These are phyloP conservation scores for Vigna unguiculata DNA, from an alignment of 306 rosid species.

Conservation along the genomic window DNA sequence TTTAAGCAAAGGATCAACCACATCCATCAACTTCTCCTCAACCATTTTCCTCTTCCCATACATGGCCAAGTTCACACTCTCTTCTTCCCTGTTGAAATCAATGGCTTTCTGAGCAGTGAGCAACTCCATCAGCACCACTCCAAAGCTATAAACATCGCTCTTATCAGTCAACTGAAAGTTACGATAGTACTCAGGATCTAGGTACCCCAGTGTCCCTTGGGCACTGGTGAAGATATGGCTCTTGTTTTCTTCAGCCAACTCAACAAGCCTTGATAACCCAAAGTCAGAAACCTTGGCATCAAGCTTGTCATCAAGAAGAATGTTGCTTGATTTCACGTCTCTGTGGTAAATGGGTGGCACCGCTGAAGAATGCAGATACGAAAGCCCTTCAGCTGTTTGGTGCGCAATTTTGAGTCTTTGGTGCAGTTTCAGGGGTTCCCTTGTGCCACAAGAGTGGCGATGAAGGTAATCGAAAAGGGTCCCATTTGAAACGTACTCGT, in stretches of 20 bases:
- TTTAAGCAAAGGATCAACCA: slow-evolving; percentile 52
- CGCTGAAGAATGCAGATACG: slow-evolving; percentile 59
- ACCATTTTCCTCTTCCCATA: slow-evolving; percentile 52
- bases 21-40: slow-evolving; percentile 57
- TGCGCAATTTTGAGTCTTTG: slow-evolving; percentile 59
- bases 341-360: slow-evolving; percentile 65
- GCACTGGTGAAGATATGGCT: slow-evolving; percentile 59
- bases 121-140: slow-evolving; percentile 65
- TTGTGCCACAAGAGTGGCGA: background rate
- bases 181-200: slow-evolving; percentile 60
- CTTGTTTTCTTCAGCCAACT: slow-evolving; percentile 49
- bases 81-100: slow-evolving; percentile 65
- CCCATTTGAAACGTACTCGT: slow-evolving; percentile 57
- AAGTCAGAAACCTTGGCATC: slow-evolving; percentile 65
- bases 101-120: slow-evolving; percentile 58
- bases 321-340: slow-evolving; percentile 67
- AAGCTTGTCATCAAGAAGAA: slow-evolving; percentile 54
- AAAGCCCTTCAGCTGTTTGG: slow-evolving; percentile 61
- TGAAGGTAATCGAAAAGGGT: slow-evolving; percentile 66
- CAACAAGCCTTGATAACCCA: slow-evolving; percentile 64
- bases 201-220: slow-evolving; percentile 63
- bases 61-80: slow-evolving; percentile 65
- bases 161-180: slow-evolving; percentile 63
- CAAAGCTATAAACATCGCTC: slow-evolving; percentile 71
- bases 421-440: slow-evolving; percentile 49